These are phyloP conservation scores for Candida tropicalis DNA, from an alignment of 1,139 yeast genomes.

Conservation along the genomic window DNA sequence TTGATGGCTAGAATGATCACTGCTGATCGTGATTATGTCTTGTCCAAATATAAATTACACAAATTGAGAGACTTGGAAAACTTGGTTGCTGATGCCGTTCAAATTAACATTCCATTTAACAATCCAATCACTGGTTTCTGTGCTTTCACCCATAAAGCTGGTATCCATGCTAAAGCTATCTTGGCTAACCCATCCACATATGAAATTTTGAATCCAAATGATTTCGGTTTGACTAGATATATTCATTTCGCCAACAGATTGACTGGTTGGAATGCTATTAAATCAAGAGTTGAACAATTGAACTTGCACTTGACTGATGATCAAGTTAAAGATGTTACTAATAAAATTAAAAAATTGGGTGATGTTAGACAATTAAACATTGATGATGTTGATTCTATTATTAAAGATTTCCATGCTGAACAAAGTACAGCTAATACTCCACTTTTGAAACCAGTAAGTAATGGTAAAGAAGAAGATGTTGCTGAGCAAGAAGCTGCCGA, in stretches of 20 bases:
- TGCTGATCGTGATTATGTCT: constrained; percentile 95
- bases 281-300: constrained; percentile 96
- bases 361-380: constrained; percentile 93
- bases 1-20: constrained; percentile 99
- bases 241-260: constrained; percentile 97
- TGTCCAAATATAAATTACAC: constrained; percentile 93
- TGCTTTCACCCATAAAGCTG: constrained; percentile 99
- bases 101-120: constrained; percentile 96
- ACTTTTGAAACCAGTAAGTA: constrained; percentile 20
- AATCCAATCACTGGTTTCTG: constrained; percentile 99
- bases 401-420: constrained; percentile 88
- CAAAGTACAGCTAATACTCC: constrained; percentile 28
- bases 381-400: constrained; percentile 96
- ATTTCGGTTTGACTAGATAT: constrained; percentile 92
- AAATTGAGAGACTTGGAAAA: constrained; percentile 95
- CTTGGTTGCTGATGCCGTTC: constrained; percentile 96
- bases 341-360: constrained; percentile 90
- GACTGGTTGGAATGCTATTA: constrained; percentile 99
- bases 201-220: constrained; percentile 92
- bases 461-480: constrained; percentile 16
- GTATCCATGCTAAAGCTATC: constrained; percentile 98
- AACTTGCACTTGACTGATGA: constrained; percentile 88
- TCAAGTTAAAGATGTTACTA: constrained; percentile 93
- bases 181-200: constrained; percentile 98
- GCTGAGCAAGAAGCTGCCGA: constrained; percentile 24